Percentiles rank a stretch among this genome's conserved stretches.
Conservation (phyloP, 305 asterid genomes). For the Fraxinus latifolia region DNA sequence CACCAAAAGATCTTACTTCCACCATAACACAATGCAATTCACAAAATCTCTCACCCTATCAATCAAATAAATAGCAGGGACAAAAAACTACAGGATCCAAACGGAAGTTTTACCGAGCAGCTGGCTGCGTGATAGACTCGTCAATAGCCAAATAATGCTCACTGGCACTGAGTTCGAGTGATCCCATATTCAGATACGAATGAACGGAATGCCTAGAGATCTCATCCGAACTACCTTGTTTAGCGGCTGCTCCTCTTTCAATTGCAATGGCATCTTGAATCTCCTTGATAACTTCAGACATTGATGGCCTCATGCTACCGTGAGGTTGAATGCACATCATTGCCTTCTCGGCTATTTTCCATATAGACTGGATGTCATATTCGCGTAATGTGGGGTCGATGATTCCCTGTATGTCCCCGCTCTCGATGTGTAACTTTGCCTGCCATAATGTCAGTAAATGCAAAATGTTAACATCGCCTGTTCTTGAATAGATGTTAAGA, state of each 20-base stretch:
- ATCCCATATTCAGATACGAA: slow-evolving; percentile 62
- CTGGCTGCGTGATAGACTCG: slow-evolving; percentile 66
- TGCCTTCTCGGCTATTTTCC: slow-evolving; percentile 99
- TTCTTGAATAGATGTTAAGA: not conserved
- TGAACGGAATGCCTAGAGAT: slow-evolving; percentile 70
- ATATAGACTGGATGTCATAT: slow-evolving; percentile 89
- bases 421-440: slow-evolving; percentile 91
- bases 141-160: slow-evolving; percentile 72
- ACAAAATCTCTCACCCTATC: slow-evolving; percentile 11
- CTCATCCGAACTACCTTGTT: slow-evolving; percentile 84
- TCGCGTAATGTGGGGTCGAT: slow-evolving; percentile 72
- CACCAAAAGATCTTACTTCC: slow-evolving; percentile 2
- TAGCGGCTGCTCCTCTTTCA: slow-evolving; percentile 58
- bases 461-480: not conserved
- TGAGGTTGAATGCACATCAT: slow-evolving; percentile 97
- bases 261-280: slow-evolving; percentile 80
- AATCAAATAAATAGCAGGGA: slow-evolving; percentile 13
- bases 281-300: slow-evolving; percentile 86
- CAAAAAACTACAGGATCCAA: not conserved
- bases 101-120: slow-evolving; percentile 56
- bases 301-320: slow-evolving; percentile 85
- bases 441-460: slow-evolving; percentile 19
- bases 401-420: slow-evolving; percentile 91
- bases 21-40: not conserved
- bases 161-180: slow-evolving; percentile 54